phyloP scores from a whole-genome alignment of 139 green algal species.

The Nannochloris sp. region DNA sequence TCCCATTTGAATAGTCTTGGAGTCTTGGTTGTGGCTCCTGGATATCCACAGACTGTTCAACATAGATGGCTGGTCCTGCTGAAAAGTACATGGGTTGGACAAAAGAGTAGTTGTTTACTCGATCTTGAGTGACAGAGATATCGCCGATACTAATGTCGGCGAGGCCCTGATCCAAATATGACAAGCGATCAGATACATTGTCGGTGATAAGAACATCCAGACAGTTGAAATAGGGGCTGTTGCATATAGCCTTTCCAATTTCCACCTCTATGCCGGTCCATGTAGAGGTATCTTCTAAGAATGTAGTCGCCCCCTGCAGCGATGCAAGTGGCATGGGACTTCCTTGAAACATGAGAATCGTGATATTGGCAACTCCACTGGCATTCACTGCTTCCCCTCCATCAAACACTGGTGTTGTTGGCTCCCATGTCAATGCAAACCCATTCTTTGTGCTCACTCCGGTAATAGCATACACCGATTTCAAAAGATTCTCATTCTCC shows the following conservation, averaged over 20 bases:
- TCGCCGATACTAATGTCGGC: slow-evolving; percentile 4
- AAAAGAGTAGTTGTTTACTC: slow-evolving; percentile 7
- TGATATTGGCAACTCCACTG: not conserved
- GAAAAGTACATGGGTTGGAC: slow-evolving; percentile 5
- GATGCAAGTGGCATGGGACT: slow-evolving; percentile 4
- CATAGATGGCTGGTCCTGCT: slow-evolving; percentile 3
- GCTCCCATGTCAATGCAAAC: not conserved
- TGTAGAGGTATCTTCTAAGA: not conserved
- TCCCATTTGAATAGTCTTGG: not conserved
- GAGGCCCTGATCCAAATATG: slow-evolving; percentile 2
- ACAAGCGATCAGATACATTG: slow-evolving; percentile 2
- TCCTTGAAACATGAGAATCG: not conserved
- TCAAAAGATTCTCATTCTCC: not conserved
- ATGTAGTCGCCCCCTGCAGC: not conserved
- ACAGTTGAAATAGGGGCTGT: slow-evolving; percentile 7
- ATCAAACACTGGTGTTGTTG: not conserved
- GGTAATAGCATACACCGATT: not conserved
- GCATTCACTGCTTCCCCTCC: not conserved
- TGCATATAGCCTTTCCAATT: slow-evolving; percentile 6
- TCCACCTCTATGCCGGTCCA: slow-evolving; percentile 5
- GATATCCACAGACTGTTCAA: not conserved
- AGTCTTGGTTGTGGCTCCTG: slow-evolving; percentile 6
- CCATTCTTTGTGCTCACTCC: slow-evolving; percentile 3
- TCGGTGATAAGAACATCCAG: not conserved
- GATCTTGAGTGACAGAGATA: slow-evolving; percentile 5